Percentiles rank a stretch among this genome's conserved stretches.
Conservation (phyloP, 768 basidiomycete species). For the Hortiboletus campestris region DNA sequence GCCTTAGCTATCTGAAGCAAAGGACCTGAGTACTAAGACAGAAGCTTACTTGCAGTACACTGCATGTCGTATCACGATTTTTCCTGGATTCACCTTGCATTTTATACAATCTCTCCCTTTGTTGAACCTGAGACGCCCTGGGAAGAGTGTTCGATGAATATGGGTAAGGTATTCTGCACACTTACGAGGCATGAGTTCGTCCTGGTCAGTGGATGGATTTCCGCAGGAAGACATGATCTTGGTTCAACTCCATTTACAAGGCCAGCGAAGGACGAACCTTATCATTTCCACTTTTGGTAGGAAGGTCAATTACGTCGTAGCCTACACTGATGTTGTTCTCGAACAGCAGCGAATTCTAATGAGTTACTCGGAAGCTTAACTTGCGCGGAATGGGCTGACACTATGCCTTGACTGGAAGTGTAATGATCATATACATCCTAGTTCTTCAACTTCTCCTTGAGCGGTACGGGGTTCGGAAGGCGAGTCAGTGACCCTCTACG, state of each 20-base stretch:
- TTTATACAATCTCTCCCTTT: slow-evolving; percentile 68
- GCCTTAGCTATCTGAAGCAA: slow-evolving; percentile 7
- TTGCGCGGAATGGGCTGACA: too few relatives aligned
- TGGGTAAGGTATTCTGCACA: not conserved
- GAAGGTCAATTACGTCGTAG: not conserved
- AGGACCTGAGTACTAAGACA: not conserved
- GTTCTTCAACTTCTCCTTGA: not conserved
- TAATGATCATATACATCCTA: too few relatives aligned
- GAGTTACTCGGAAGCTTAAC: not conserved
- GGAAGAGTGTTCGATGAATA: not conserved
- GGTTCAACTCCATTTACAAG: not conserved
- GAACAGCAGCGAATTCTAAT: not conserved
- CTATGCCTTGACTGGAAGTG: not conserved
- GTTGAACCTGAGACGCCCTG: slow-evolving; percentile 68
- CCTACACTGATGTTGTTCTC: not conserved
- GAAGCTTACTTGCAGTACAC: slow-evolving; percentile 77
- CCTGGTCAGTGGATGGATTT: slow-evolving; percentile 56
- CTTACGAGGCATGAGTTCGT: slow-evolving; percentile 70
- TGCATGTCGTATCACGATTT: slow-evolving; percentile 72
- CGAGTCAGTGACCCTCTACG: not conserved
- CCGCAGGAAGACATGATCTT: slow-evolving; percentile 51
- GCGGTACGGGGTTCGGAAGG: not conserved
- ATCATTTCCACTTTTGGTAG: slow-evolving; percentile 9
- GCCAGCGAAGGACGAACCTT: not conserved
- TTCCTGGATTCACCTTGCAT: slow-evolving; percentile 65